Evolutionary conservation across 2,329 filamentous ascomycete genomes (phyloP).

Genomic region (Malbranchea cinnamomea): DNA sequence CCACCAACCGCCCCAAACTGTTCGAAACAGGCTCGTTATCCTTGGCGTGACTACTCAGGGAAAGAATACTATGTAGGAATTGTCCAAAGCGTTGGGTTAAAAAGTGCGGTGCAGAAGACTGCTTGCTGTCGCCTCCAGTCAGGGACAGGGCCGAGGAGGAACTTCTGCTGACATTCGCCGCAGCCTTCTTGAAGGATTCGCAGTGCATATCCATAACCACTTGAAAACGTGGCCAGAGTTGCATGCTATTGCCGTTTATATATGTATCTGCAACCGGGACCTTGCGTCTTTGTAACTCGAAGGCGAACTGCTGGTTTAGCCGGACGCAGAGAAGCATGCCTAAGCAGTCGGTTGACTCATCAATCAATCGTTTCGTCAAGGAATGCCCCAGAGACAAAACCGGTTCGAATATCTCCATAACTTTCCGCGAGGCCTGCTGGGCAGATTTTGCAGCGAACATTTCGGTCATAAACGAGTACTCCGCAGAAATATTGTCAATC

Average conservation of each 20-base stretch:
- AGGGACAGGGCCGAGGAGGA: conserved; percentile 39
- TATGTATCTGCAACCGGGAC: conserved; percentile 81
- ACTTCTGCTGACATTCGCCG: conserved; percentile 32
- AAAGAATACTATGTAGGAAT: conserved; percentile 69
- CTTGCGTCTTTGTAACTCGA: conserved; percentile 81
- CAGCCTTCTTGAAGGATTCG: conserved; percentile 59
- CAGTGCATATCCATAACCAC: conserved; percentile 85
- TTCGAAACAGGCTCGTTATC: conserved; percentile 86
- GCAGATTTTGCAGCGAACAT: conserved; percentile 75
- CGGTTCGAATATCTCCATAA: conserved; percentile 76
- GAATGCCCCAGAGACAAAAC: conserved; percentile 71
- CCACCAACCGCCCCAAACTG: conserved; percentile 60
- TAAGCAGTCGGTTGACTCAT: conserved; percentile 66
- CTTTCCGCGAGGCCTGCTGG: conserved; percentile 64
- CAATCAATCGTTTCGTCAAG: conserved; percentile 61
- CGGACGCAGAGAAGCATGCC: conserved; percentile 84
- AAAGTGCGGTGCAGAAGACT: conserved; percentile 59
- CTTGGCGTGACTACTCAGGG: conserved; percentile 73
- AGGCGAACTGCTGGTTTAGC: conserved; percentile 84
- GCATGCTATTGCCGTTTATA: conserved; percentile 89
- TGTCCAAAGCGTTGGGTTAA: conserved; percentile 93
- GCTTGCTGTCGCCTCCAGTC: conserved; percentile 33
- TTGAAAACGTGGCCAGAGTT: conserved; percentile 91
- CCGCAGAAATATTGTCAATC: conserved; percentile 82
- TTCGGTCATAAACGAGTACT: conserved; percentile 83